Evolutionary conservation across 495 filamentous ascomycete species (phyloP), one percentile per base, ranked within the genome.

Genomic region (Hypoxylon rickii): DNA sequence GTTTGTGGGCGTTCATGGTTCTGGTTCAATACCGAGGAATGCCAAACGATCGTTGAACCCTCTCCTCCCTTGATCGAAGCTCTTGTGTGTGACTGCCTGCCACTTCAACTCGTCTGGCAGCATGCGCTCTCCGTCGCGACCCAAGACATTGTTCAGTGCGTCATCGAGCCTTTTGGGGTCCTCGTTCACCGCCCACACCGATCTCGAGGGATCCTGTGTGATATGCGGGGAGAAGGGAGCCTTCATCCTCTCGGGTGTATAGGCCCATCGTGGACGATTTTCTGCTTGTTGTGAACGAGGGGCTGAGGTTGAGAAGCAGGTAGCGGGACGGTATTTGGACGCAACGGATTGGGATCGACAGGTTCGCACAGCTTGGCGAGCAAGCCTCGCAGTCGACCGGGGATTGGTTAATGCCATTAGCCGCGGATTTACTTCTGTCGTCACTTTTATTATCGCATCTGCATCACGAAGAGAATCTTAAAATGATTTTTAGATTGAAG

Each of bases 51-150:
- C 92, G 70, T 97, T 99, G 76, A 89, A 96, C 8, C 92, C 92
- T 76, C 92, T 85, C 66, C 90, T 79, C 41, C 91, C 94, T 63
- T 97, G 90, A 73, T 97, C 94, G 70, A 96, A 97, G 72, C 90
- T 96, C 84, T 97, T 97, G 72, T 99, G 94, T 32, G 94, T 99
- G 51, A 99, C 83, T 8, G 93, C 92, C 60, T 97, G 79, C 94
- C 93, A 99, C 73, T 97, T 96, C 61, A 93, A 77, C 73, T 97
- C 92, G 2, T 96, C 91, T 26, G 85, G 86, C 56, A 97, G 79
- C 69, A 92, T 63, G 58, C 80, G 77, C 49, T 86, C 81, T 59
- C 89, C 88, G 47, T 81, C 79, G 46, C 71, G 70, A 16, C 92
- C 90, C 44, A 97, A 73, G 50, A 97, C 69, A 19, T 74, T 75